Conservation (phyloP, 2,329 filamentous ascomycete genomes). For the Metarhizium album region DNA sequence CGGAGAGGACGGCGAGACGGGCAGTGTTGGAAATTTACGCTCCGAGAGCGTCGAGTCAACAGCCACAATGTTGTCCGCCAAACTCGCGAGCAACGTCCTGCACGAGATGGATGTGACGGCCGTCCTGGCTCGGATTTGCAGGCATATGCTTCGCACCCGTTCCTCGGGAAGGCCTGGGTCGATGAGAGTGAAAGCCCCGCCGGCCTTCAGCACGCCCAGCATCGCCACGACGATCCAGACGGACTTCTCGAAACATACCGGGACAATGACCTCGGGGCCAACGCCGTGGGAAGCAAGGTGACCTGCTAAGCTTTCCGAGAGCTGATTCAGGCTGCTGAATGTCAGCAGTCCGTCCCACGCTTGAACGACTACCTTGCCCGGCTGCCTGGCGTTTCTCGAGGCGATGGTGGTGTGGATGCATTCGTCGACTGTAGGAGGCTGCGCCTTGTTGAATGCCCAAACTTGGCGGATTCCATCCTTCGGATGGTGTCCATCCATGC, state of each 20-base stretch:
- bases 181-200: constrained; percentile 9
- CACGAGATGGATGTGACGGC: background rate
- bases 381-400: background rate
- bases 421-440: background rate
- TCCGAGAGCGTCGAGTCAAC: background rate
- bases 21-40: background rate
- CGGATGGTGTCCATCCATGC: no score
- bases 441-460: background rate
- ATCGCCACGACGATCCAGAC: constrained; percentile 12
- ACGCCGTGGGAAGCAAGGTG: background rate
- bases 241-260: constrained; percentile 16
- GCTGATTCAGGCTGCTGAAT: background rate
- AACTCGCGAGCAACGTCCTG: background rate
- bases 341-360: background rate
- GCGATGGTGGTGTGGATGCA: background rate
- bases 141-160: background rate
- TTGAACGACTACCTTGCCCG: background rate
- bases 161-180: constrained; percentile 5
- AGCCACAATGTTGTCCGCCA: background rate
- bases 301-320: background rate
- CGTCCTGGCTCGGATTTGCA: background rate
- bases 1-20: background rate
- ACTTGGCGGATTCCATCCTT: background rate
- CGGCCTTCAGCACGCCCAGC: constrained; percentile 11
- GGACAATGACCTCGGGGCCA: background rate